These are phyloP conservation scores for Gentiana dahurica DNA, from an alignment of 257 asterid species.

Conservation along the genomic window DNA sequence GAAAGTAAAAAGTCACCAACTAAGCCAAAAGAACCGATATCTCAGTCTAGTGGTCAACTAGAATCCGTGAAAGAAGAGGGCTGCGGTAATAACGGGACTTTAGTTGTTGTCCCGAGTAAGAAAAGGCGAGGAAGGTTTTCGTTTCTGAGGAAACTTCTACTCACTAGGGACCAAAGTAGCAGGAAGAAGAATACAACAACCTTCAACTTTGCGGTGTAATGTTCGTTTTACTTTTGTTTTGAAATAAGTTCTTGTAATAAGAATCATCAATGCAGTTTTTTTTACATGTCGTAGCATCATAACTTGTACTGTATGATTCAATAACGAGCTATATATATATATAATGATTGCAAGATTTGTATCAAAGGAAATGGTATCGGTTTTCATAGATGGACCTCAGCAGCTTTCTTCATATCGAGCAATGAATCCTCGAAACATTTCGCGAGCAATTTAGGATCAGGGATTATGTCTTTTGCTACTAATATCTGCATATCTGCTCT, in stretches of 20 bases:
- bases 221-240: background rate
- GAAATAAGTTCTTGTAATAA: no score
- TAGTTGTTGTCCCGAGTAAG: slow-evolving; percentile 42
- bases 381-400: slow-evolving; percentile 11
- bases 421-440: slow-evolving; percentile 60
- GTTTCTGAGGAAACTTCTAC: slow-evolving; percentile 53
- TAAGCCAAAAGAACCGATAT: slow-evolving; percentile 1
- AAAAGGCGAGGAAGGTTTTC: slow-evolving; percentile 46
- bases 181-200: slow-evolving; percentile 20
- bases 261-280: no score
- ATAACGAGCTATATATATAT: no score
- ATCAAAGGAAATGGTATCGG: background rate
- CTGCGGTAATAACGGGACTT: slow-evolving; percentile 21
- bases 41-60: slow-evolving; percentile 8
- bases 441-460: slow-evolving; percentile 56
- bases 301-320: no score
- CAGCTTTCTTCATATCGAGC: slow-evolving; percentile 51
- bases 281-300: no score
- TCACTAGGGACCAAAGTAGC: slow-evolving; percentile 47
- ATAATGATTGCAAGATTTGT: no score
- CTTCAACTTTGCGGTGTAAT: slow-evolving; percentile 31
- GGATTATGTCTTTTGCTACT: slow-evolving; percentile 64
- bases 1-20: slow-evolving; percentile 15
- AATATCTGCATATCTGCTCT: slow-evolving; percentile 60
- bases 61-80: slow-evolving; percentile 15